phyloP scores from a whole-genome alignment of 768 basidiomycete genomes.

The Tricholoma sp. region DNA sequence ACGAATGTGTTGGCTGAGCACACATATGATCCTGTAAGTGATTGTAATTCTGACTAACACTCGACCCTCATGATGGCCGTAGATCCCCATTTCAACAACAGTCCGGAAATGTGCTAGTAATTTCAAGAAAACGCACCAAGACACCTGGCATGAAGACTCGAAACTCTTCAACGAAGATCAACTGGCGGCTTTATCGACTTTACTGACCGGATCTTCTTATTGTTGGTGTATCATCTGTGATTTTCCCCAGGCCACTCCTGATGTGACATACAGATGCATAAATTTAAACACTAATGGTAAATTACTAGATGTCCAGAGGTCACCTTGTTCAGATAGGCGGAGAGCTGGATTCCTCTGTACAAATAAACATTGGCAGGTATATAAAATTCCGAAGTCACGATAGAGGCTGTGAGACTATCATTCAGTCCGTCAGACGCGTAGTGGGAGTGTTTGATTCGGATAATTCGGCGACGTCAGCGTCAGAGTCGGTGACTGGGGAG shows the following conservation, averaged over 20 bases:
- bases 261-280: constrained; percentile 14
- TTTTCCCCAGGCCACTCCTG: constrained; percentile 10
- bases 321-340: neutral
- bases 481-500: constrained; percentile 24
- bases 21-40: constrained; percentile 74
- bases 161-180: constrained; percentile 86
- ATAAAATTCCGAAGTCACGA: constrained; percentile 3
- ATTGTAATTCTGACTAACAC: neutral
- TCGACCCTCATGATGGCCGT: constrained; percentile 4
- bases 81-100: constrained; percentile 82
- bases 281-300: constrained; percentile 8
- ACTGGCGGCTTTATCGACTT: constrained; percentile 72
- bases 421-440: constrained; percentile 29
- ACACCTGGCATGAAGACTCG: constrained; percentile 88
- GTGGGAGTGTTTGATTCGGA: constrained; percentile 35
- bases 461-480: constrained; percentile 13
- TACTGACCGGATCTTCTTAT: constrained; percentile 82
- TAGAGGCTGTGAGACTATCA: neutral
- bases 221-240: constrained; percentile 38
- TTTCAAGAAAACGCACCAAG: constrained; percentile 80
- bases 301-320: constrained; percentile 5
- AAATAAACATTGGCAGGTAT: constrained; percentile 13
- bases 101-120: constrained; percentile 77
- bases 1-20: constrained; percentile 77
- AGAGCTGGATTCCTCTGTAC: constrained; percentile 7